Evolutionary conservation across 352 stramenopile species (phyloP).

Genomic region (Globisporangium splendens): DNA sequence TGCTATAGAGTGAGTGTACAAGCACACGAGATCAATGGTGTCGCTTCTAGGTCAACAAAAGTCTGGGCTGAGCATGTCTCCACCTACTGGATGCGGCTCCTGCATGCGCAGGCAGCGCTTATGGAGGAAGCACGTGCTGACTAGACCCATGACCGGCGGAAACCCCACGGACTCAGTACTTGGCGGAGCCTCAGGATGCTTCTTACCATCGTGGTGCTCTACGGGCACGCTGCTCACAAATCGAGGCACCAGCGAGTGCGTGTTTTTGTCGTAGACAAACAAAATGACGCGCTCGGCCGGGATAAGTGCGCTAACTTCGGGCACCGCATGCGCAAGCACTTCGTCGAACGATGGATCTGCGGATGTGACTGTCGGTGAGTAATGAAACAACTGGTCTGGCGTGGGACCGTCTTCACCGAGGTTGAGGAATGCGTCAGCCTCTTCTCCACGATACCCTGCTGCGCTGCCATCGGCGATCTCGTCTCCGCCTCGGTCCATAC

Average conservation of each 20-base stretch:
- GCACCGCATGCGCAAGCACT: conserved; percentile 35
- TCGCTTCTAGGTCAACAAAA: no score
- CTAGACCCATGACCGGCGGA: conserved; percentile 48
- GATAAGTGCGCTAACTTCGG: conserved; percentile 33
- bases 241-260: conserved; percentile 39
- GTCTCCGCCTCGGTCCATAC: no score
- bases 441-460: no score
- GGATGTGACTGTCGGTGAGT: conserved; percentile 7
- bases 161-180: conserved; percentile 15
- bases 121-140: conserved; percentile 56
- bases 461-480: no score
- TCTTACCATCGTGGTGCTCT: background rate
- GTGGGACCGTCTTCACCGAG: no score
- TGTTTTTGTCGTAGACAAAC: conserved; percentile 51
- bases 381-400: no score
- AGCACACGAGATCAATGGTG: no score
- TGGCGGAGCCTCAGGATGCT: background rate
- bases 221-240: conserved; percentile 14
- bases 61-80: no score
- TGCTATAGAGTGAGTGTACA: conserved; percentile 23
- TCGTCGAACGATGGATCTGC: background rate
- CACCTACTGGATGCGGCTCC: conserved; percentile 36
- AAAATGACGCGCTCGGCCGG: conserved; percentile 45
- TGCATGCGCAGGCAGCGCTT: conserved; percentile 58
- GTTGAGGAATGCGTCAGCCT: no score